Evolutionary conservation across 257 asterid genomes (phyloP).

Genomic region (Nicotiana obtusifolia): DNA sequence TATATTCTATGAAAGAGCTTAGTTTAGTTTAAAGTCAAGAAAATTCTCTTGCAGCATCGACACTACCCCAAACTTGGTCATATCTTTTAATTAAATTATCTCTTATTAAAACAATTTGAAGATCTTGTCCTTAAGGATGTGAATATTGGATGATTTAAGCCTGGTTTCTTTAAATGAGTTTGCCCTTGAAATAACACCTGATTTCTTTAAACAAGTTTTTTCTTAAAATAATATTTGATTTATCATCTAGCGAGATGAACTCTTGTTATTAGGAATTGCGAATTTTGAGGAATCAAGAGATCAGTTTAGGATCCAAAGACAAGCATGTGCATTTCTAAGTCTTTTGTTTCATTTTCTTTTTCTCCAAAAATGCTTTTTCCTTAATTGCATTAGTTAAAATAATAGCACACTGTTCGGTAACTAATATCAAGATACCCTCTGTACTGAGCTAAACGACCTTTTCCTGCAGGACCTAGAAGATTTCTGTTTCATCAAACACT

Average conservation of each 20-base stretch:
- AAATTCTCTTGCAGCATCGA: too few relatives aligned
- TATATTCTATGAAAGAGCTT: background rate
- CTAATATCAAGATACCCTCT: background rate
- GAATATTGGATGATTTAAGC: background rate
- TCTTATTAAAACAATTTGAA: background rate
- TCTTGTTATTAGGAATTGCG: background rate
- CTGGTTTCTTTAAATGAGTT: background rate
- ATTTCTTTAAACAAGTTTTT: background rate
- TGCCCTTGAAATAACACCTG: too few relatives aligned
- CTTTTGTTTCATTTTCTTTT: background rate
- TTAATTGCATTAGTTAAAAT: background rate
- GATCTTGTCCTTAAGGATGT: background rate
- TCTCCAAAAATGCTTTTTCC: background rate
- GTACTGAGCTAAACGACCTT: too few relatives aligned
- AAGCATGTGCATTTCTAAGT: background rate
- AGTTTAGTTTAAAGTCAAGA: background rate
- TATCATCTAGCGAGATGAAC: background rate
- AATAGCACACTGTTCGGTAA: slow-evolving; percentile 12
- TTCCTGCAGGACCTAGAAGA: too few relatives aligned
- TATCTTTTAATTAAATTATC: background rate
- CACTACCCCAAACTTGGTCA: too few relatives aligned
- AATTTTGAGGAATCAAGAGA: background rate
- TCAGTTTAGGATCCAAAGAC: background rate
- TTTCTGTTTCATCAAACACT: too few relatives aligned
- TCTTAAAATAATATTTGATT: background rate